A percentile compares a stretch with the other conserved stretches of the same genome.
Conservation (phyloP, 1,284 basidiomycete genomes). For the Cutaneotrichosporon mucoides region DNA sequence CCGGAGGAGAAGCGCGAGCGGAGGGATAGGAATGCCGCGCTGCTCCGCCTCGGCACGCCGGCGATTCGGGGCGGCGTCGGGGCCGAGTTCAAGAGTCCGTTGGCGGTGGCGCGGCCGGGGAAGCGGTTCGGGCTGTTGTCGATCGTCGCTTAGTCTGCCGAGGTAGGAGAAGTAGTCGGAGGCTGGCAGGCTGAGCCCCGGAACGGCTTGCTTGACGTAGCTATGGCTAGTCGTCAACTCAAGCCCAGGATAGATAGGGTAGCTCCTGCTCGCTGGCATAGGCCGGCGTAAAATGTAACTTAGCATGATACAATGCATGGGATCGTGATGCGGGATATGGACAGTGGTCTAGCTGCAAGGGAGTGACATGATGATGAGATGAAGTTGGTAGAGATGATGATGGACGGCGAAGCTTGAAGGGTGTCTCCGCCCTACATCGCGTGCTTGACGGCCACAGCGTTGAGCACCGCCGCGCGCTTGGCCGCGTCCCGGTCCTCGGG, state of each 20-base stretch:
- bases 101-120: slow-evolving; percentile 44
- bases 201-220: no score
- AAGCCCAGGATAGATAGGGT: no score
- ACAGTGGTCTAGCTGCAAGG: no score
- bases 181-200: no score
- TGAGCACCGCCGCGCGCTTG: slow-evolving; percentile 64
- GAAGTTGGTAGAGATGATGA: no score
- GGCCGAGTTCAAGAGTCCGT: slow-evolving; percentile 42
- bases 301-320: not conserved
- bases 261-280: no score
- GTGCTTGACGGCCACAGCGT: slow-evolving; percentile 74
- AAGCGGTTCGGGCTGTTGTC: slow-evolving; percentile 45
- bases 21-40: slow-evolving; percentile 26
- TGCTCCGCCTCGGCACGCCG: slow-evolving; percentile 39
- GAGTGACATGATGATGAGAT: no score
- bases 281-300: no score
- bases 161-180: no score
- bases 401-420: no score
- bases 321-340: slow-evolving; percentile 15
- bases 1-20: slow-evolving; percentile 7
- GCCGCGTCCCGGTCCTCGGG: slow-evolving; percentile 43
- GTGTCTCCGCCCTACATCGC: no score
- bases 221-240: no score
- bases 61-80: slow-evolving; percentile 19
- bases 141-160: slow-evolving; percentile 36